Percentiles rank a stretch among this genome's conserved stretches.
Conservation (phyloP, 805 yeast genomes). For the Gaillardinia entomophila region DNA sequence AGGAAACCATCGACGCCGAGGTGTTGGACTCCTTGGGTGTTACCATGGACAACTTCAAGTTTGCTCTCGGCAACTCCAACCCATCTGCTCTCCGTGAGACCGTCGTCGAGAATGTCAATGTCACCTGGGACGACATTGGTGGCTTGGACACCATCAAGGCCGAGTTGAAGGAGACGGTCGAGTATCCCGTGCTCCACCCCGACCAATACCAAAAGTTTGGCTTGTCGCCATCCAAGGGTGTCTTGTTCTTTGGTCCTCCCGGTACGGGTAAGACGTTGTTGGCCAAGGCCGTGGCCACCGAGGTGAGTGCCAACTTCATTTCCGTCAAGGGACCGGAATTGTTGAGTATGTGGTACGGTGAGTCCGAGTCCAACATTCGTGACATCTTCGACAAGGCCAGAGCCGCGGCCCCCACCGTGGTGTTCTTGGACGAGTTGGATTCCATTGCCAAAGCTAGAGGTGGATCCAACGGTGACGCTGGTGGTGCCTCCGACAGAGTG, state of each 20-base stretch:
- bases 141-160: constrained; percentile 94
- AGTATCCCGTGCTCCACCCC: constrained; percentile 97
- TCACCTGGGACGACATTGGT: constrained; percentile 99
- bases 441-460: constrained; percentile 98
- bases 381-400: constrained; percentile 97
- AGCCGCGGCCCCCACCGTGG: constrained; percentile 99
- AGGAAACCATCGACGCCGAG: constrained; percentile 96
- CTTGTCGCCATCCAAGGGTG: constrained; percentile 96
- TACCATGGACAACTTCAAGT: constrained; percentile 97
- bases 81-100: constrained; percentile 99
- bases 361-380: constrained; percentile 94
- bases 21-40: constrained; percentile 94
- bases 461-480: constrained; percentile 79
- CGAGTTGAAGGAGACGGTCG: constrained; percentile 97
- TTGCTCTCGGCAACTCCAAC: constrained; percentile 95
- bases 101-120: constrained; percentile 96
- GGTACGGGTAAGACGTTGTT: constrained; percentile 99
- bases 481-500: constrained; percentile 95
- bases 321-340: constrained; percentile 96
- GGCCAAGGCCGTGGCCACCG: constrained; percentile 99
- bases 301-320: constrained; percentile 96
- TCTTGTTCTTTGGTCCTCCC: constrained; percentile 97
- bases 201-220: constrained; percentile 98
- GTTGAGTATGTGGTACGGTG: constrained; percentile 98
- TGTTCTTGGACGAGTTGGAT: constrained; percentile 95